A percentile compares a stretch with the other conserved stretches of the same genome.
Conservation (phyloP, 441 rosid genomes). For the Jatropha multifida region DNA sequence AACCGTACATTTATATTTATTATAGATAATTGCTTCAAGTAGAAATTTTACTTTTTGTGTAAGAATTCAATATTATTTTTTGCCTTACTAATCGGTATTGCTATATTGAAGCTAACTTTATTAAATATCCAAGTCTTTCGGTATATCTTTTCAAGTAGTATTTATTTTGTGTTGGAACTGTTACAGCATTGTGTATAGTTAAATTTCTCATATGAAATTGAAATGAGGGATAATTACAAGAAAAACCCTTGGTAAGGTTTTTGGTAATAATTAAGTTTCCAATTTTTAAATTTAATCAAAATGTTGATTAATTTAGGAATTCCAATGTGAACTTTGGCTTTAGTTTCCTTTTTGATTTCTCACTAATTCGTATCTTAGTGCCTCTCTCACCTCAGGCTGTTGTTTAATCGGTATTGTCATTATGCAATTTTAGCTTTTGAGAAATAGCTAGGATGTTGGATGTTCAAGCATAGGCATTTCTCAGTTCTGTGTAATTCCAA, state of each 20-base stretch:
- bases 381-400: no score
- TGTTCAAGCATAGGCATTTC: not conserved
- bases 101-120: not conserved
- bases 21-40: no score
- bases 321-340: not conserved
- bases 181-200: no score
- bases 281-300: not conserved
- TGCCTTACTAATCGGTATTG: no score
- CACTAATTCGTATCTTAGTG: no score
- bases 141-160: no score
- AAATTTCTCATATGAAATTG: not conserved
- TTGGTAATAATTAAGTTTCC: not conserved
- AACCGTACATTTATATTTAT: no score
- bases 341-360: no score
- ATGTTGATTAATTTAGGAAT: no score
- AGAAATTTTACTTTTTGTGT: no score
- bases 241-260: not conserved
- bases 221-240: not conserved
- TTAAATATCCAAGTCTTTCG: not conserved
- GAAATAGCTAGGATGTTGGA: not conserved
- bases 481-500: not conserved
- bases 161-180: not conserved
- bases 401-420: not conserved
- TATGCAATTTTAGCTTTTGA: not conserved
- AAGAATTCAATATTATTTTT: no score